Conservation (phyloP, 805 yeast species). For the Cyberlindnera americana region DNA sequence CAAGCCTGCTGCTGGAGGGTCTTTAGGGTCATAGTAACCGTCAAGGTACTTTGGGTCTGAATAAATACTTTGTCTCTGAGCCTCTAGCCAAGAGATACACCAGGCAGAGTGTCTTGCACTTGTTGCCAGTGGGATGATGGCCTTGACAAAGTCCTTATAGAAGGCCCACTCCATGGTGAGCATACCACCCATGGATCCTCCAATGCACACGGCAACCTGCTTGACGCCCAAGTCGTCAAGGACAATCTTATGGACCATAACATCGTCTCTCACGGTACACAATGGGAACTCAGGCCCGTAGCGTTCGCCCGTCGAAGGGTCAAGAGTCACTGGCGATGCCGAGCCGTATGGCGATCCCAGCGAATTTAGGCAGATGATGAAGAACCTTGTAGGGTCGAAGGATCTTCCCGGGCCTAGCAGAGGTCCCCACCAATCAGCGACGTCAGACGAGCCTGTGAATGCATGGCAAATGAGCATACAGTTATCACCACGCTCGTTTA, state of each 20-base stretch:
- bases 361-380: slow-evolving; percentile 86
- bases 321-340: slow-evolving; percentile 84
- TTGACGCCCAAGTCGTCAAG: slow-evolving; percentile 79
- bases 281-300: slow-evolving; percentile 96
- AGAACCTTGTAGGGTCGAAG: slow-evolving; percentile 85
- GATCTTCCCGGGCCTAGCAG: slow-evolving; percentile 80
- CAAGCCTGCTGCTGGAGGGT: slow-evolving; percentile 80
- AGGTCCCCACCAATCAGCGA: slow-evolving; percentile 99
- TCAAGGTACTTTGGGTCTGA: slow-evolving; percentile 92
- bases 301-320: slow-evolving; percentile 66
- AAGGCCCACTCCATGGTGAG: slow-evolving; percentile 84
- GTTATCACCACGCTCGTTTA: slow-evolving; percentile 67
- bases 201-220: slow-evolving; percentile 79
- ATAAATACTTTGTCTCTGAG: slow-evolving; percentile 94
- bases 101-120: slow-evolving; percentile 95
- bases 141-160: slow-evolving; percentile 60
- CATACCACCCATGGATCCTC: slow-evolving; percentile 99
- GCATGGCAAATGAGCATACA: slow-evolving; percentile 94
- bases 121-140: slow-evolving; percentile 83
- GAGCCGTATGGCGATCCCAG: slow-evolving; percentile 96
- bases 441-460: slow-evolving; percentile 91
- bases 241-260: slow-evolving; percentile 69
- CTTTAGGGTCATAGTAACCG: slow-evolving; percentile 77
- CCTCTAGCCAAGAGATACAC: slow-evolving; percentile 99
- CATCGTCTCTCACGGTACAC: slow-evolving; percentile 92